These are phyloP conservation scores for Erodium maritimum DNA, from an alignment of 345 rosid species.

Conservation along the genomic window DNA sequence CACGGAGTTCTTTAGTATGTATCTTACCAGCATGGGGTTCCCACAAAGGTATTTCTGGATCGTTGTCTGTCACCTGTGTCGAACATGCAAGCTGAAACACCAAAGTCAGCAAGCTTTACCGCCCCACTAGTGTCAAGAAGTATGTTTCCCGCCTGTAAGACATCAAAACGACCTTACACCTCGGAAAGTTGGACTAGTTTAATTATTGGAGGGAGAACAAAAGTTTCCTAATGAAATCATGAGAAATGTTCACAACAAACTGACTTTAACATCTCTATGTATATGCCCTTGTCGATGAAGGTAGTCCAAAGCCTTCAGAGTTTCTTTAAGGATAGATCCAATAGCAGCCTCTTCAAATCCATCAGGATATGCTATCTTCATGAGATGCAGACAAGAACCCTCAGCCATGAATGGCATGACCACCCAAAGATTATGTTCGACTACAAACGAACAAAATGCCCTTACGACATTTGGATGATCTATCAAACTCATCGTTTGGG, in stretches of 20 bases:
- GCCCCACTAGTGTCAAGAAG: constrained; percentile 67
- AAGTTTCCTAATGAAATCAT: too few relatives aligned
- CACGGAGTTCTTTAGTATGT: not conserved
- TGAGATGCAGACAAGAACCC: constrained; percentile 95
- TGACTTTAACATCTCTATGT: constrained; percentile 96
- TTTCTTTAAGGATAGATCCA: constrained; percentile 77
- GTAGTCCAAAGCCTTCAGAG: constrained; percentile 91
- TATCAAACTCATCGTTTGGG: constrained; percentile 95
- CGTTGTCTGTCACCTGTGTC: constrained; percentile 94
- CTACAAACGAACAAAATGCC: constrained; percentile 89
- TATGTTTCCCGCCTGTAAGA: constrained; percentile 87
- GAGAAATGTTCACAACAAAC: constrained; percentile 2
- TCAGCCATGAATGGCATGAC: constrained; percentile 99
- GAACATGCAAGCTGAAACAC: constrained; percentile 97
- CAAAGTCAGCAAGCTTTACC: constrained; percentile 95
- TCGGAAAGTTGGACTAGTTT: not conserved
- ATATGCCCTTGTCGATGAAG: constrained; percentile 97
- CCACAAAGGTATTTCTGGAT: constrained; percentile 92
- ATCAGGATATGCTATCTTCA: constrained; percentile 81
- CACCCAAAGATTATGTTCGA: constrained; percentile 79
- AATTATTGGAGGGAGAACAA: not conserved
- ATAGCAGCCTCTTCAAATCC: constrained; percentile 96
- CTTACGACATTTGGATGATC: constrained; percentile 89
- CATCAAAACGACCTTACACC: not conserved
- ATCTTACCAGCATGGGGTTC: constrained; percentile 96